Evolutionary conservation across 177 flowering plant species (phyloP), one percentile per base, ranked within the genome.

Genomic region (Telopea speciosissima): DNA sequence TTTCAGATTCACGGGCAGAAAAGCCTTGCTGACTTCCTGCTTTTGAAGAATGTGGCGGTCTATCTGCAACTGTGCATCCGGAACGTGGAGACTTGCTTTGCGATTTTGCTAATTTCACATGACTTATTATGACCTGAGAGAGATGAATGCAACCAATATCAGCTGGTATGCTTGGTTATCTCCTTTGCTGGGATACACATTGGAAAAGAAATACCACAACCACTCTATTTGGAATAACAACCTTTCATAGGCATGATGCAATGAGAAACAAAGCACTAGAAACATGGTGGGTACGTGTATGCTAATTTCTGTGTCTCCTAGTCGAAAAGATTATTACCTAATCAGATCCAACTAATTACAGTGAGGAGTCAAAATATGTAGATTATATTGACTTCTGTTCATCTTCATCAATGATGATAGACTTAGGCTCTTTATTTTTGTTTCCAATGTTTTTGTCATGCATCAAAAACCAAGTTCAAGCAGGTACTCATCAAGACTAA

Each of bases 51-150:
- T 71, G 68, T 61, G 72, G 49, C 1, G 76, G 70, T 64, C 75
- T 73, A 31, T 60, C 36, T 40, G 78, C 69, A 70, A 71, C 60
- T 74, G 72, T 71, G 59, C 64, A 72, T 24, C 73, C 80, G 16
- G 67, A 71, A 72, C 75, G 79, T 1, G 79, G 54, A 19, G 80
- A 70, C 71, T 79, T 73, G 10, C 68, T 66, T 3, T 0, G 76
- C 9, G 17, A 19, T 63, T 73, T 72, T 68, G 83, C 5, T 33
- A 7, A 60, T 76, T 76, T 78, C 17, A 63, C 40, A 45, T 61
- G 76, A 58, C 49, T 63, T 62, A 69, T 24, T 14, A 17, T 31
- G 68, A 70, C 80, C 87, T 86, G 79, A 28, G 52, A 77, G 72
- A 63, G 58, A 67, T n/a, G 66, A 67, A 10, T 31, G 63, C 5